These are phyloP conservation scores for Tylopilus balloui DNA, from an alignment of 768 basidiomycete genomes.

Conservation along the genomic window DNA sequence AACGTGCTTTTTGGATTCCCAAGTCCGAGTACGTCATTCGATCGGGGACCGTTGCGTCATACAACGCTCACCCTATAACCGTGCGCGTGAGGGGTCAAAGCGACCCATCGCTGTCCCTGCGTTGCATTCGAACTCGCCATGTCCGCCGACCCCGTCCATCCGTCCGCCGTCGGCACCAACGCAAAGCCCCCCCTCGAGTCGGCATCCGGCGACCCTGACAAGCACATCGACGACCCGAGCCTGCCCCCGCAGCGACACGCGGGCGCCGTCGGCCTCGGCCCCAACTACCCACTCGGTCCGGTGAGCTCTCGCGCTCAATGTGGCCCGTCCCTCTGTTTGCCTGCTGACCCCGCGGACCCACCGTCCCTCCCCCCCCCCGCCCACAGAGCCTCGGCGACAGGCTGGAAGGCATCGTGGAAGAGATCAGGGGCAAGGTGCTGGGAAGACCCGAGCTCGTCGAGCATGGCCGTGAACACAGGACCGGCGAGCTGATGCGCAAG, in stretches of 20 bases:
- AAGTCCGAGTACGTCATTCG: too few relatives aligned
- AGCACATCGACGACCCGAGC: conserved; percentile 11
- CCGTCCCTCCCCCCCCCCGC: too few relatives aligned
- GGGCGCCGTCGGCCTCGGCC: conserved; percentile 40
- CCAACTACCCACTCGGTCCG: conserved; percentile 29
- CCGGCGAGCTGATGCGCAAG: conserved; percentile 38
- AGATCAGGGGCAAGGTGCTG: conserved; percentile 38
- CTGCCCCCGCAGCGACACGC: conserved; percentile 41
- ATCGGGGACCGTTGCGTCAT: neutral
- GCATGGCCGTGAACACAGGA: conserved; percentile 37
- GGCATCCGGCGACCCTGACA: neutral
- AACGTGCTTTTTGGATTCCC: too few relatives aligned
- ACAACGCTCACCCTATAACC: too few relatives aligned
- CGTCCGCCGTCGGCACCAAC: conserved; percentile 16
- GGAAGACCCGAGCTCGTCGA: conserved; percentile 34
- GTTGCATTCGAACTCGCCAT: too few relatives aligned
- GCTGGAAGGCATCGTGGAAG: conserved; percentile 35
- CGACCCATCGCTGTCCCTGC: too few relatives aligned
- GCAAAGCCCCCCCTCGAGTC: neutral
- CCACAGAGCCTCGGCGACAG: conserved; percentile 31
- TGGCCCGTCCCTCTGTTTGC: too few relatives aligned
- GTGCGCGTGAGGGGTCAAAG: too few relatives aligned
- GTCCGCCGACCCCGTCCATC: conserved; percentile 10
- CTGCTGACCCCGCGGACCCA: too few relatives aligned
- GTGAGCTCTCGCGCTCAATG: conserved; percentile 27